Base-by-base conservation (phyloP, 768 basidiomycete genomes). In the Favolaschia claudopus region DNA sequence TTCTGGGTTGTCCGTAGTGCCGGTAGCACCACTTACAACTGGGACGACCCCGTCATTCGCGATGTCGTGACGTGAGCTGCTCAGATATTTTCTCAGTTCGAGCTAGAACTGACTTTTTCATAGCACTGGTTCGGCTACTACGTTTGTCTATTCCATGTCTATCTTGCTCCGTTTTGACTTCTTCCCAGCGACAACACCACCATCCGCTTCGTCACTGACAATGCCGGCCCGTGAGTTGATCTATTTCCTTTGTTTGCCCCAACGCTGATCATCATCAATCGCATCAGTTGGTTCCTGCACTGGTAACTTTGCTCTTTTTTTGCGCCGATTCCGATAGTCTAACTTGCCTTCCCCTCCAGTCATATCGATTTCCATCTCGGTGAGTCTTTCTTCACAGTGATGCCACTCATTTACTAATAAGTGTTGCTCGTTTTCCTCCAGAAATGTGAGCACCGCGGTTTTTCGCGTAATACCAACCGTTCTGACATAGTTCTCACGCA, bases 141-240 rank as follows among this genome's bases (percentile, higher is more conserved):
- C 67, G 45, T 47, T 32, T 12, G 2, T 46, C 34, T 32, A 7
- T 19, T 19, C n/a, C n/a, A n/a, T n/a, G n/a, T n/a, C n/a, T n/a
- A n/a, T n/a, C n/a, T n/a, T n/a, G n/a, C 24, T 46, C 45, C 6
- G 20, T 19, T 12, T 47, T 25, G 10, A 24, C 7, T 4, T 13
- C 5, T 19, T 12, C 8, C 7, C 45, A 50, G 36, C 1, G 82
- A 82, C 54, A 77, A 77, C 20, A 80, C 82, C 22, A 84, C 83
- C 0, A 75, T 92, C 38, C 82, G 89, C 6, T 91, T 89, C 74
- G 71, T 71, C 27, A 88, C 89, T 0, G 84, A 92, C 65, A 91
- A 91, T 70, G 72, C 88, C 2, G 90, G 89, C 5, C 84, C 85
- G 8, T 88, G 85, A 82, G 74, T 84, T 36, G 14, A 43, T 34